phyloP scores from a whole-genome alignment of 2,329 filamentous ascomycete genomes.

The Fusarium dimerum region DNA sequence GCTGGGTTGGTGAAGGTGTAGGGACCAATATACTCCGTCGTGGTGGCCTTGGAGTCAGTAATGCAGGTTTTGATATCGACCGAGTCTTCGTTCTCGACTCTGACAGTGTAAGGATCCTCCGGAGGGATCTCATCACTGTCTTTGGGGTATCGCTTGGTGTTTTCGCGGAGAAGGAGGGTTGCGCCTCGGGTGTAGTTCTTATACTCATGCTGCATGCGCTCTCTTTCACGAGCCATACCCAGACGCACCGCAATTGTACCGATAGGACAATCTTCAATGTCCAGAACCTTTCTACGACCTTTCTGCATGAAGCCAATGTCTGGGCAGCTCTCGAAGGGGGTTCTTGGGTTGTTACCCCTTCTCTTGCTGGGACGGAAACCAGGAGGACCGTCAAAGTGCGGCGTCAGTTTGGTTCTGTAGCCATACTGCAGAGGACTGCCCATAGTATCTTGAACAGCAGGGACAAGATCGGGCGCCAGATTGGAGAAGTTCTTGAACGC shows the following conservation, averaged over 20 bases:
- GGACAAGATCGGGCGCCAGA: conserved; percentile 73
- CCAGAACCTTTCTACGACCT: conserved; percentile 75
- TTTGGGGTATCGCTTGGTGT: conserved; percentile 67
- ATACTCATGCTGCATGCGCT: conserved; percentile 70
- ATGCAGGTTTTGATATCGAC: conserved; percentile 85
- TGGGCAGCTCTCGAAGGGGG: conserved; percentile 63
- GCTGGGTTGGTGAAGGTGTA: conserved; percentile 90
- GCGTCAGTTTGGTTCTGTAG: conserved; percentile 95
- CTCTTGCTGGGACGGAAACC: conserved; percentile 50
- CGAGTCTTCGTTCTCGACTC: conserved; percentile 56
- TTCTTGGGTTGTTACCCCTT: conserved; percentile 46
- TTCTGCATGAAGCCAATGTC: conserved; percentile 90
- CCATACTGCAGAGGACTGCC: conserved; percentile 88
- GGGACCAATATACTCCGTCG: conserved; percentile 84
- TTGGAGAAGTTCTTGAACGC: conserved; percentile 91
- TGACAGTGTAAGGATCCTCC: conserved; percentile 38
- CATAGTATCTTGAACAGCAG: conserved; percentile 79
- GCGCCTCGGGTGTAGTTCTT: conserved; percentile 76
- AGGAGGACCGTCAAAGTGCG: conserved; percentile 85
- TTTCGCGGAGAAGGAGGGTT: conserved; percentile 86
- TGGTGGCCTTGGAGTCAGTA: conserved; percentile 78
- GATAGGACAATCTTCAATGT: conserved; percentile 97
- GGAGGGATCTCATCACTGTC: conserved; percentile 33
- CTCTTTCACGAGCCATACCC: conserved; percentile 79
- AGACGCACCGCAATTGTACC: conserved; percentile 81